phyloP scores from a whole-genome alignment of 768 basidiomycete species.

The Russula brevipes region DNA sequence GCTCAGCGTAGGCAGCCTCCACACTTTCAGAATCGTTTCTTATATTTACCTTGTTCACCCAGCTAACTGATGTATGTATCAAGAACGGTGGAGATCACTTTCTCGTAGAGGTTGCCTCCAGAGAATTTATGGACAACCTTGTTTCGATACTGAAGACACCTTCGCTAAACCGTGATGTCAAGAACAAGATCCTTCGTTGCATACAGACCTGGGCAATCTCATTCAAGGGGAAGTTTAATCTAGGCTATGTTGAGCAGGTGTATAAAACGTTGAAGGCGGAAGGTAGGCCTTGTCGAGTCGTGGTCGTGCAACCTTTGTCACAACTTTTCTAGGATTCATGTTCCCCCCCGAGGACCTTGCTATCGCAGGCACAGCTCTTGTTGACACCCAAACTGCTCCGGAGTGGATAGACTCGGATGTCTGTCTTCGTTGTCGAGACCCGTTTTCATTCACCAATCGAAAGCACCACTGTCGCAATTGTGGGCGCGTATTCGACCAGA shows the following conservation, averaged over 20 bases:
- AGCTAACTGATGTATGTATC: conserved; percentile 88
- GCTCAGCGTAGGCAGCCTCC: conserved; percentile 59
- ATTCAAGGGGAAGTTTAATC: conserved; percentile 72
- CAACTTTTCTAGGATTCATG: conserved; percentile 52
- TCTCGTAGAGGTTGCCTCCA: conserved; percentile 72
- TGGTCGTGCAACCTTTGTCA: background rate
- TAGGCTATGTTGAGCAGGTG: conserved; percentile 72
- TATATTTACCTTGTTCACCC: conserved; percentile 13
- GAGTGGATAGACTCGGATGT: conserved; percentile 97
- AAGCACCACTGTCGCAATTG: conserved; percentile 99
- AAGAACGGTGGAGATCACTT: conserved; percentile 98
- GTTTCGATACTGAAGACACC: conserved; percentile 82
- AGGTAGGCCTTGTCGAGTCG: conserved; percentile 43
- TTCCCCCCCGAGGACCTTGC: conserved; percentile 79
- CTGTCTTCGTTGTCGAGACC: conserved; percentile 84
- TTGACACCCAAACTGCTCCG: conserved; percentile 86
- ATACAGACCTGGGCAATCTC: conserved; percentile 95
- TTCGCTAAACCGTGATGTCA: conserved; percentile 73
- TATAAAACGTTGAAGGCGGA: conserved; percentile 73
- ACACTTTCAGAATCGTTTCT: background rate
- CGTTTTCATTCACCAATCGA: conserved; percentile 92
- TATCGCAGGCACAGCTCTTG: conserved; percentile 73
- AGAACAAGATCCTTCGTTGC: conserved; percentile 65
- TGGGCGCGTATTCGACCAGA: conserved; percentile 93
- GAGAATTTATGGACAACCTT: conserved; percentile 92